Evolutionary conservation across 352 stramenopile genomes (phyloP).

Genomic region (Pythium folliculosum): DNA sequence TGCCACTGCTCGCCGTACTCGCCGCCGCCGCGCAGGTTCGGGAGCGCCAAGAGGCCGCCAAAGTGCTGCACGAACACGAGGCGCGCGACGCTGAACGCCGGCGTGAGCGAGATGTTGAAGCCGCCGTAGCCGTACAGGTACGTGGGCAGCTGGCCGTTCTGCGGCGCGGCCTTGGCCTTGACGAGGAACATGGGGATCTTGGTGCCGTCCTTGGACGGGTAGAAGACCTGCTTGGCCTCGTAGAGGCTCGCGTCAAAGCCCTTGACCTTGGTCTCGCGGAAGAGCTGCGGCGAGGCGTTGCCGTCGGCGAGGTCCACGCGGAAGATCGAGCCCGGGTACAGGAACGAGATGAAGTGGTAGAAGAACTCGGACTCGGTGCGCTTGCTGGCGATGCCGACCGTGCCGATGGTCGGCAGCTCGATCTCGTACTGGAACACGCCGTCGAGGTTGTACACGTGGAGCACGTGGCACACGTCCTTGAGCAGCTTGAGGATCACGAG

Average conservation of each 20-base stretch:
- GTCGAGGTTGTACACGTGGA: constrained; percentile 80
- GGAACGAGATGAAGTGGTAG: constrained; percentile 88
- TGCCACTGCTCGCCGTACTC: constrained; percentile 93
- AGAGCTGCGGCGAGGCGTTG: constrained; percentile 43
- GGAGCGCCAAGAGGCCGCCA: constrained; percentile 90
- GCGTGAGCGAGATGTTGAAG: constrained; percentile 95
- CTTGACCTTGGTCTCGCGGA: constrained; percentile 82
- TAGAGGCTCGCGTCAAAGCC: constrained; percentile 81
- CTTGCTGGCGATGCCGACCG: constrained; percentile 68
- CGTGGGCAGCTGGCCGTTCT: constrained; percentile 88
- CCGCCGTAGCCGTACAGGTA: constrained; percentile 95
- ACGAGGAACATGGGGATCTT: constrained; percentile 96
- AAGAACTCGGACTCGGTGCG: constrained; percentile 83
- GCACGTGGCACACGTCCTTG: constrained; percentile 79
- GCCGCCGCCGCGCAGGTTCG: constrained; percentile 94
- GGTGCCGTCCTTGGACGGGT: constrained; percentile 92
- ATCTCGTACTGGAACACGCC: constrained; percentile 80
- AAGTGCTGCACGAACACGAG: constrained; percentile 92
- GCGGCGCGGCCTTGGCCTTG: constrained; percentile 68
- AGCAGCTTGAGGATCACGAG: constrained; percentile 77
- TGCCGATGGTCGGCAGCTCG: constrained; percentile 63
- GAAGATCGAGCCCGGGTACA: constrained; percentile 82
- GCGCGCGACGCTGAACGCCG: constrained; percentile 85
- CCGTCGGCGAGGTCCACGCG: constrained; percentile 58
- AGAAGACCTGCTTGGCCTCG: constrained; percentile 86